phyloP scores from a whole-genome alignment of 129 eudicot species.

The Rutidosis leptorrhynchoides region DNA sequence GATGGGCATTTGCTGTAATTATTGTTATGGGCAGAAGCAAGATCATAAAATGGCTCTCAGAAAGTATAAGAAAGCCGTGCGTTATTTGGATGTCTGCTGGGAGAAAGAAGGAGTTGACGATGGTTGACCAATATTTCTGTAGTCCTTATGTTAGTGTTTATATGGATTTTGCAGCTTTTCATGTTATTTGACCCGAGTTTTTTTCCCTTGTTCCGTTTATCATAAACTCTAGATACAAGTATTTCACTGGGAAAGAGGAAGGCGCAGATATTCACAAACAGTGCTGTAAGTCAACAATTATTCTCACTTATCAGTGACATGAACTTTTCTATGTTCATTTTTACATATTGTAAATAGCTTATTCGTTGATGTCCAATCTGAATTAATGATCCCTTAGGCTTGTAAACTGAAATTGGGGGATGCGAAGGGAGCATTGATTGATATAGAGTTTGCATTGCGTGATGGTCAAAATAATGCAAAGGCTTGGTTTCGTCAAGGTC shows the following conservation, averaged over 20 bases:
- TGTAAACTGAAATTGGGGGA: conserved; percentile 92
- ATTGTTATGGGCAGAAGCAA: conserved; percentile 56
- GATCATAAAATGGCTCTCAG: conserved; percentile 87
- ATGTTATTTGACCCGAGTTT: conserved; percentile 12
- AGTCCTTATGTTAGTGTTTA: neutral
- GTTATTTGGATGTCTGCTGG: conserved; percentile 91
- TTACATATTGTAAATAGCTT: neutral
- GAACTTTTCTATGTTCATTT: neutral
- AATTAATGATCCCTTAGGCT: conserved; percentile 43
- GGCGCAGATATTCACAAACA: conserved; percentile 87
- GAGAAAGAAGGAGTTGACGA: conserved; percentile 95
- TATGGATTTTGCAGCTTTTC: neutral
- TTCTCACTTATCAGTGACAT: neutral
- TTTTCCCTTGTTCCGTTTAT: neutral
- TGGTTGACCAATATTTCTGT: conserved; percentile 41
- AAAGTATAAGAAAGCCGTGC: conserved; percentile 90
- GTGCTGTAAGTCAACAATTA: conserved; percentile 67
- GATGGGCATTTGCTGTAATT: neutral
- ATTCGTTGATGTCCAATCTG: neutral
- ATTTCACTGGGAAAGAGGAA: conserved; percentile 60
- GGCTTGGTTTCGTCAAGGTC: conserved; percentile 96
- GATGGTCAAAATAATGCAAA: conserved; percentile 79
- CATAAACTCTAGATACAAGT: conserved; percentile 49
- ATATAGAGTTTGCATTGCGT: conserved; percentile 86
- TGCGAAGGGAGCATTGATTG: conserved; percentile 74